Base-by-base conservation (phyloP, 345 rosid genomes). In the Pistacia integerrima region DNA sequence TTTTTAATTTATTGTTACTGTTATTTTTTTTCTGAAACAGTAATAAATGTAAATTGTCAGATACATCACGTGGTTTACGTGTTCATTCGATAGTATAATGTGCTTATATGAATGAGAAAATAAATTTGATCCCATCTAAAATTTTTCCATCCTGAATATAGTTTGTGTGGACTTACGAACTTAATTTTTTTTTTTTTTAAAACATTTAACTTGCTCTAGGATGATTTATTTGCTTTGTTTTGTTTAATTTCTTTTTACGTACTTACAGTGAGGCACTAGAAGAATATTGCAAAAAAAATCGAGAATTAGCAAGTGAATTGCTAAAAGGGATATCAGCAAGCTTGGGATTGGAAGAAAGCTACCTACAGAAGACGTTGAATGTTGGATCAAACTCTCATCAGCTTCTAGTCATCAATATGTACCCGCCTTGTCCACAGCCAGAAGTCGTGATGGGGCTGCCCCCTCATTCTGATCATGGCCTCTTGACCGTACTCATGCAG, bases 391-490 rank as follows among this genome's bases (percentile, higher is more conserved):
- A 58, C 8, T 64, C 72, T 8, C 84, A 85, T 8, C 88, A 85
- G 66, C 51, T 85, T 63, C 33, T 82, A 1, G 84, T 79, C 6
- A 70, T 74, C 1, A 85, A 85, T 49, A 1, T 80, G 36, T 82
- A 85, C 69, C 88, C 88, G 8, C 82, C 85, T 36, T 85, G 85
- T 36, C 85, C 88, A n/a, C 78, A 80, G 56, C 88, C 85, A n/a
- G 82, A 85, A 28, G 20, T 52, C 0, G 82, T 58, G 22, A 82
- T 85, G 73, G 88, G 88, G n/a, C 57, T 85, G 62, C 77, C 85
- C 0, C 84, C 88, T 16, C 88, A 85, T 63, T 77, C 88, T 0
- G 84, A 82, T 54, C 83, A 82, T 17, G 88, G 88, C 3, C 75
- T 82, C 36, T 36, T 85, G 30, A 85, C 88, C 7, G 62, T 85